Percentiles rank a stretch among this genome's conserved stretches.
Evolutionary conservation across 306 rosid species (phyloP).

Genomic region (Dryas drummondii): DNA sequence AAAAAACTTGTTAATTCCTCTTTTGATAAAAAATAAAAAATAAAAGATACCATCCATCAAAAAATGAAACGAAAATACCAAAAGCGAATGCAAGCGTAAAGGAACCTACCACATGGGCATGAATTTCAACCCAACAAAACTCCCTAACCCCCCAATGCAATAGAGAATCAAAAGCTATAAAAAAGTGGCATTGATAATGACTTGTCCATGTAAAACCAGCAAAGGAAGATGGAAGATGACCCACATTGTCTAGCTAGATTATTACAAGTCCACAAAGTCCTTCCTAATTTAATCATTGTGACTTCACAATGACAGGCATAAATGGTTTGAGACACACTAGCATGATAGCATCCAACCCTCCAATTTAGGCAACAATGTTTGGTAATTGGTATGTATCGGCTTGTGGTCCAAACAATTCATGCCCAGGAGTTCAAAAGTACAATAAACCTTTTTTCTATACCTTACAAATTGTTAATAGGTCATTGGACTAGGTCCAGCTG

Average conservation of each 20-base stretch:
- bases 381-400: too few relatives aligned
- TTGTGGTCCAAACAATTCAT: not conserved
- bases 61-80: not conserved
- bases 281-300: not conserved
- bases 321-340: not conserved
- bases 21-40: not conserved
- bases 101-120: not conserved
- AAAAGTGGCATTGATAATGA: not conserved
- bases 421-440: too few relatives aligned
- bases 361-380: not conserved
- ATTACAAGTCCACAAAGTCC: not conserved
- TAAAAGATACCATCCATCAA: not conserved
- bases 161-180: not conserved
- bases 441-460: too few relatives aligned
- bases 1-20: not conserved
- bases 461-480: too few relatives aligned
- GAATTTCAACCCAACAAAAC: not conserved
- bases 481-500: too few relatives aligned
- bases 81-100: not conserved
- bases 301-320: not conserved
- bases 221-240: not conserved
- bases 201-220: not conserved
- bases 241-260: constrained; percentile 4
- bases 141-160: not conserved
- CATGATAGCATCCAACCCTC: not conserved